Evolutionary conservation across 805 yeast genomes (phyloP), one percentile per base, ranked within the genome.

Genomic region (Brettanomyces naardenensis): DNA sequence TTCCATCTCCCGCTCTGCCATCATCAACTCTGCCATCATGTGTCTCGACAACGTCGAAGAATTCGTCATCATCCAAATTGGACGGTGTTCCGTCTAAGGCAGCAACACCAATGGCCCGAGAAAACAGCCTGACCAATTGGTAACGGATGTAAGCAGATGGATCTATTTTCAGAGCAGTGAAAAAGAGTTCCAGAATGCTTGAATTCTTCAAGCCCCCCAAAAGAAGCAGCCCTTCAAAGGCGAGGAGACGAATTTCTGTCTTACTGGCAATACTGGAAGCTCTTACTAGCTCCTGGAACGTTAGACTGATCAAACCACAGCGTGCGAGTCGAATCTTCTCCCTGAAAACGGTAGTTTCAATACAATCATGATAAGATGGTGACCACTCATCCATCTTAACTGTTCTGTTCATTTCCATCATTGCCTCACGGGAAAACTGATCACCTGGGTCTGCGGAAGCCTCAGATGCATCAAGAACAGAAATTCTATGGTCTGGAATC

Each of bases 311-410:
- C 7, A 77, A 57, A 0, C 87, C 86, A 15, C 64, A 62, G 10
- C 70, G 56, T 0, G 81, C 77, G 30, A 92, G 59, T 27, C 65
- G 57, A 30, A 83, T 67, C 44, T 80, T 83, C 44, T 75, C 79
- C 28, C 61, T 58, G 18, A 88, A 47, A 21, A 88, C 74, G 4
- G 74, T 62, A 20, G 66, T 58, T 14, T 88, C 68, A 28, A 84
- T 63, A 27, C 68, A 44, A 40, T 70, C 55, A 37, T 76, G 80
- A 44, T 73, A 76, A 0, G 95, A 80, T 1, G 96, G 90, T 6
- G 81, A 68, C 94, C 94, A 87, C 31, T 73, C 78, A 51, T 90
- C 97, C 61, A 92, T 69, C 44, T 88, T 77, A 46, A 78, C 75
- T 42, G 78, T 71, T 41, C 97, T 69, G 39, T 79, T 75, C 33